These are phyloP conservation scores for Artemisia argyi DNA, from an alignment of 129 eudicot genomes.

Conservation along the genomic window DNA sequence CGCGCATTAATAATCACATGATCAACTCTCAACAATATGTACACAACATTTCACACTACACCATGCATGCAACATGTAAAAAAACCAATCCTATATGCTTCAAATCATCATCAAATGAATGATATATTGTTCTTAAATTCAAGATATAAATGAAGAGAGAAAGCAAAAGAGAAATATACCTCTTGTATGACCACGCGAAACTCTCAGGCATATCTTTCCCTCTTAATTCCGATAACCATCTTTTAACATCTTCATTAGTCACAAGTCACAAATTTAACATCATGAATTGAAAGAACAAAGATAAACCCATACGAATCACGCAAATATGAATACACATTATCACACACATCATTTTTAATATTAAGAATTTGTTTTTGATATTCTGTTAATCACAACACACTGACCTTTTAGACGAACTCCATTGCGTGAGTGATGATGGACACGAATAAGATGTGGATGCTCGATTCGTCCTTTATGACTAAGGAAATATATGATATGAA, in stretches of 20 bases:
- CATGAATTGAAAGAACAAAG: background rate
- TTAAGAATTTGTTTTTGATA: background rate
- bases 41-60: background rate
- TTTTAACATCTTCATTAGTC: constrained; percentile 42
- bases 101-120: background rate
- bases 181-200: constrained; percentile 86
- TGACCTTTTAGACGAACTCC: constrained; percentile 62
- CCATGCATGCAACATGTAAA: too few relatives aligned
- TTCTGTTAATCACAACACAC: background rate
- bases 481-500: constrained; percentile 67
- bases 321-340: background rate
- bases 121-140: too few relatives aligned
- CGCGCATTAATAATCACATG: constrained; percentile 8
- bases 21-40: background rate
- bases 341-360: background rate
- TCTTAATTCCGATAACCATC: constrained; percentile 79
- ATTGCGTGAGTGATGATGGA: constrained; percentile 57
- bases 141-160: too few relatives aligned
- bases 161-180: constrained; percentile 31
- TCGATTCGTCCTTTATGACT: constrained; percentile 64
- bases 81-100: too few relatives aligned
- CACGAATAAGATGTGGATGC: constrained; percentile 76
- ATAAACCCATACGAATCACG: background rate
- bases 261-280: background rate
- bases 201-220: constrained; percentile 83